Evolutionary conservation across 257 asterid genomes (phyloP), one percentile per base, ranked within the genome.

Genomic region (Craterostigma plantagineum): DNA sequence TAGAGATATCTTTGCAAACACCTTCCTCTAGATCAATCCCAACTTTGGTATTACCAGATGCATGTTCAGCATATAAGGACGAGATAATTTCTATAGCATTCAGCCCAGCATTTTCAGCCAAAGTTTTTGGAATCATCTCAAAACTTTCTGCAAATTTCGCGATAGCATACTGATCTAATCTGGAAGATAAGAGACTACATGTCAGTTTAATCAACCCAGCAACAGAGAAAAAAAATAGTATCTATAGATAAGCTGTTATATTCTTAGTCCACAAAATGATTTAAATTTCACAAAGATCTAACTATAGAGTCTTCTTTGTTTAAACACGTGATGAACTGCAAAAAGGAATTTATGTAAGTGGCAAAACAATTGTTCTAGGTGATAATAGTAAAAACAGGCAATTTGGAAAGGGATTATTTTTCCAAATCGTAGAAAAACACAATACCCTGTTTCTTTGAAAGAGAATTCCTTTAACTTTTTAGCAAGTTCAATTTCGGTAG

Each of bases 101-200:
- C 40, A 90, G 91, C 59, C 99, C 99, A 23, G 94, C 99, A 73
- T 90, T 90, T 42, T 90, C 99, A 30, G 99, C 83, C 64, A 90
- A 59, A n/a, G 76, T 90, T 60, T 79, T 83, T 7, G 94, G 96
- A 44, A 90, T 53, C 94, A 83, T 76, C 67, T 90, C 99, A 71
- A 90, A 90, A 58, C 99, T 74, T 70, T 83, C 99, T 9, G 94
- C 92, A 64, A 90, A 83, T 49, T 90, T 90, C 46, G 94, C 78
- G 59, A 90, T 77, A 14, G 94, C 99, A 62, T 79, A 79, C 64
- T 90, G 96, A 71, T 90, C 99, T 67, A 90, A 60, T 53, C 99
- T 90, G 92, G 53, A 63, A 53, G 12, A 42, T 10, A 35, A 57
- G 35, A 50, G 44, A 38, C 49, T 40, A 4, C 34, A 36, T 33